These are phyloP conservation scores for Nemania sp. DNA, from an alignment of 2,329 filamentous ascomycete species.

Conservation along the genomic window DNA sequence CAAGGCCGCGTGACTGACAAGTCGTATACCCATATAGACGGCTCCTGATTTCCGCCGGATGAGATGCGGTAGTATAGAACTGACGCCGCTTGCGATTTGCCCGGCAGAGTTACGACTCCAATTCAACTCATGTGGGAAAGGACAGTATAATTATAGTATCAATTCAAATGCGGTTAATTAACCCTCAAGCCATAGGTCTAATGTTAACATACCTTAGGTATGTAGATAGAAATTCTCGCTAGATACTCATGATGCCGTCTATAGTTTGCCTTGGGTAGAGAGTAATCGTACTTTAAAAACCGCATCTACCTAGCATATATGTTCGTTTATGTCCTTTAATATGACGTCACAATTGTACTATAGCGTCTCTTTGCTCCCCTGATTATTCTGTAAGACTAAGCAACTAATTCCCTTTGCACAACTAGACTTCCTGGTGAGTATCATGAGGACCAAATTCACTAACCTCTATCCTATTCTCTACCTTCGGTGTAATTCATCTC, in stretches of 20 bases:
- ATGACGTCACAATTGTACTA: neutral
- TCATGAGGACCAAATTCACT: neutral
- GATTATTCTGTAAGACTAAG: neutral
- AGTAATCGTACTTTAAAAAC: too few relatives aligned
- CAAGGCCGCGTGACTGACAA: slow-evolving; percentile 67
- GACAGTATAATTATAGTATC: neutral
- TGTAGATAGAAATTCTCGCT: neutral
- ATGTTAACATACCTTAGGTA: neutral
- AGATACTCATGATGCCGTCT: neutral
- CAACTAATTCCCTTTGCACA: neutral
- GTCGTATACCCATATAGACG: neutral
- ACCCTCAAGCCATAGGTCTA: neutral
- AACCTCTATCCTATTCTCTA: neutral
- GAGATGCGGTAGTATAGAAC: neutral
- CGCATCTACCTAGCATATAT: neutral
- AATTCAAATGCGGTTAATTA: neutral
- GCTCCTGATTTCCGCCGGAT: neutral
- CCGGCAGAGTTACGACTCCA: neutral
- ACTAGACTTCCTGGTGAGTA: neutral
- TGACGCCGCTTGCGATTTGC: neutral
- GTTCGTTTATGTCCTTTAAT: neutral
- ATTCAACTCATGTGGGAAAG: neutral
- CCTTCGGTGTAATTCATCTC: neutral
- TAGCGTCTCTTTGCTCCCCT: neutral
- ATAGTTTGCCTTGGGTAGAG: neutral